Conservation (phyloP, 192 early-diverging fungal species). For the Backusella circina region DNA sequence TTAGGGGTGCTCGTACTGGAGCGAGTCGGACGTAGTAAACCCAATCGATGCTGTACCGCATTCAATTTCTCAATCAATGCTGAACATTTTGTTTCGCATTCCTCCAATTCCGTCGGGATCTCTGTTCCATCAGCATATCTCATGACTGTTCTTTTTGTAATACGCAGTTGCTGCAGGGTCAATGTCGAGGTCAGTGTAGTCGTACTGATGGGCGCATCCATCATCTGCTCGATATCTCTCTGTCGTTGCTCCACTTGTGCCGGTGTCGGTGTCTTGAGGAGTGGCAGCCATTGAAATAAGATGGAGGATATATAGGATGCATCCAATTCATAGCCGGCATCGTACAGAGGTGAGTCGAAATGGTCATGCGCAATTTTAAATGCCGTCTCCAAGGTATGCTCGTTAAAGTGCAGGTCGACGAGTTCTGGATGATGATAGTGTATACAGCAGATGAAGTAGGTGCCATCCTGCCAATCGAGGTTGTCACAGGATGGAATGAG, state of each 20-base stretch:
- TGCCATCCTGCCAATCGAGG: slow-evolving; percentile 2
- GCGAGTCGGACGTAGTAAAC: not conserved
- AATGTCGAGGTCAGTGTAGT: slow-evolving; percentile 16
- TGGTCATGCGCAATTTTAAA: not conserved
- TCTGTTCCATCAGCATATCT: not conserved
- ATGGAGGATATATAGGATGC: not conserved
- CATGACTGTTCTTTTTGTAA: slow-evolving; percentile 7
- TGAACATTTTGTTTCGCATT: not conserved
- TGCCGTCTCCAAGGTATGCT: not conserved
- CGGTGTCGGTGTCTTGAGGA: not conserved
- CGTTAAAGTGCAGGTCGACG: not conserved
- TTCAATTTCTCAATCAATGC: not conserved
- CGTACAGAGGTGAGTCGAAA: not conserved
- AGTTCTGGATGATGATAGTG: slow-evolving; percentile 14
- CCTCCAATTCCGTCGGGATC: not conserved
- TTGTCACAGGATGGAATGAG: not conserved
- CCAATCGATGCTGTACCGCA: not conserved
- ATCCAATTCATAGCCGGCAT: not conserved
- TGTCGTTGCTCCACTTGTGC: not conserved
- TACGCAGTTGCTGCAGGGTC: slow-evolving; percentile 5
- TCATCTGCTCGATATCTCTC: not conserved
- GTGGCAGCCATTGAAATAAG: not conserved
- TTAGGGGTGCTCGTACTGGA: not conserved
- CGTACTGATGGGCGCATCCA: not conserved
- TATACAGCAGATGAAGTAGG: not conserved